Base-by-base conservation (phyloP, 2,329 filamentous ascomycete species). In the Beauveria asiatica region DNA sequence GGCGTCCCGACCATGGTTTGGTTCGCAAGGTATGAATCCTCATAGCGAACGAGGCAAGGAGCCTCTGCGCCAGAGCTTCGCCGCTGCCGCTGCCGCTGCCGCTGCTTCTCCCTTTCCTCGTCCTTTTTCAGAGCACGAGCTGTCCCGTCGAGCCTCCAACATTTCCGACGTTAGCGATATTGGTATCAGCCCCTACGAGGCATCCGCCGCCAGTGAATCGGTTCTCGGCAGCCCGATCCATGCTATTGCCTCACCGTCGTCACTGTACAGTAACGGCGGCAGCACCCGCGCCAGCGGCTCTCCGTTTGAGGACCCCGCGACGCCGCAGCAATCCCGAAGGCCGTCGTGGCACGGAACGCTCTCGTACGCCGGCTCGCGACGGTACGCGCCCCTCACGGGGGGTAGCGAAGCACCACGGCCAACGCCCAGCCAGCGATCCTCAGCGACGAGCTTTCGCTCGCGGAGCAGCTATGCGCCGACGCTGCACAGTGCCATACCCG, bases 171-270 rank as follows among this genome's bases (percentile, higher is more conserved):
- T 70, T 59, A 69, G 63, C 61, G 71, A 70, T 60, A 53, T 62
- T 54, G 65, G 68, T 27, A 61, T 66, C 41, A 65, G 62, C 57
- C 65, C 67, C 7, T 68, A 72, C 62, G 67, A 73, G 23, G 62
- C 61, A 8, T 61, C 63, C 13, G 41, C 64, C 19, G 59, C 42
- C 46, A 51, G 37, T 53, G 46, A 44, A 17, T 42, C 52, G 13
- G 17, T 33, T 45, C 57, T 64, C 33, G 39, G 33, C 41, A 50
- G 64, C 45, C 62, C 69, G 5, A 62, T 74, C 33, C 70, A 71
- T 8, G 70, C 69, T 16, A 73, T 72, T 21, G 72, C 73, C 56
- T 75, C 76, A 16, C 68, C 76, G 57, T 71, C 73, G 19, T 77
- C 76, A 4, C 65, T 77, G n/a, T 70, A 73, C 55, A 73, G 75